Evolutionary conservation across 768 basidiomycete species (phyloP).

Genomic region (Cystobasidium onofrii): DNA sequence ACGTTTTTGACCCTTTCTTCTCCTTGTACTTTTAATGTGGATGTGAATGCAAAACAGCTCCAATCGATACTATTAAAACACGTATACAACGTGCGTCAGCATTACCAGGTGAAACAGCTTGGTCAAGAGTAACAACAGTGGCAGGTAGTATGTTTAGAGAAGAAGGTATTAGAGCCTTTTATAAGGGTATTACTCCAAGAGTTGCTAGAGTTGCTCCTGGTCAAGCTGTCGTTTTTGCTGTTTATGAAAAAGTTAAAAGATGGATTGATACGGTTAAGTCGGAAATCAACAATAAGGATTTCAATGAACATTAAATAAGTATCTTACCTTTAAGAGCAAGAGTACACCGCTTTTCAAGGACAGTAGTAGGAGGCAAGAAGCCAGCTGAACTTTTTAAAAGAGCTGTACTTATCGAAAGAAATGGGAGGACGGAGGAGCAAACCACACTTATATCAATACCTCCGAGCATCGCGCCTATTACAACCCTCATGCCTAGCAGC

Average conservation of each 20-base stretch:
- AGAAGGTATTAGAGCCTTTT: slow-evolving; percentile 84
- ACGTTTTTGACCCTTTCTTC: background rate
- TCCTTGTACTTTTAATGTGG: background rate
- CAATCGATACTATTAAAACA: slow-evolving; percentile 51
- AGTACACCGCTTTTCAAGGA: too few relatives aligned
- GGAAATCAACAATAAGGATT: slow-evolving; percentile 20
- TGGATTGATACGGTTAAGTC: slow-evolving; percentile 4
- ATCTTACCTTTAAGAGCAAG: too few relatives aligned
- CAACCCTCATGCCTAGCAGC: too few relatives aligned
- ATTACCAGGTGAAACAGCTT: slow-evolving; percentile 63
- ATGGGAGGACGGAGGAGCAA: too few relatives aligned
- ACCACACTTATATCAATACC: too few relatives aligned
- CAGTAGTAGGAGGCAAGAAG: too few relatives aligned
- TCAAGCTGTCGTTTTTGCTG: slow-evolving; percentile 85
- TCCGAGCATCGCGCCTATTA: too few relatives aligned
- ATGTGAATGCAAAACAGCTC: background rate
- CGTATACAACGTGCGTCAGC: slow-evolving; percentile 59
- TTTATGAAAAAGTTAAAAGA: slow-evolving; percentile 70
- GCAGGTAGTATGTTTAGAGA: slow-evolving; percentile 84
- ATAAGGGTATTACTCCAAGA: slow-evolving; percentile 96
- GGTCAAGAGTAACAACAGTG: slow-evolving; percentile 69
- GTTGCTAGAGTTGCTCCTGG: slow-evolving; percentile 94
- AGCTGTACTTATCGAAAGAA: too few relatives aligned
- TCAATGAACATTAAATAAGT: slow-evolving; percentile 14
- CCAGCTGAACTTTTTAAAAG: too few relatives aligned